A percentile compares a stretch with the other conserved stretches of the same genome.
These are phyloP conservation scores for Helichrysum umbraculigerum DNA, from an alignment of 129 eudicot species.

Conservation along the genomic window DNA sequence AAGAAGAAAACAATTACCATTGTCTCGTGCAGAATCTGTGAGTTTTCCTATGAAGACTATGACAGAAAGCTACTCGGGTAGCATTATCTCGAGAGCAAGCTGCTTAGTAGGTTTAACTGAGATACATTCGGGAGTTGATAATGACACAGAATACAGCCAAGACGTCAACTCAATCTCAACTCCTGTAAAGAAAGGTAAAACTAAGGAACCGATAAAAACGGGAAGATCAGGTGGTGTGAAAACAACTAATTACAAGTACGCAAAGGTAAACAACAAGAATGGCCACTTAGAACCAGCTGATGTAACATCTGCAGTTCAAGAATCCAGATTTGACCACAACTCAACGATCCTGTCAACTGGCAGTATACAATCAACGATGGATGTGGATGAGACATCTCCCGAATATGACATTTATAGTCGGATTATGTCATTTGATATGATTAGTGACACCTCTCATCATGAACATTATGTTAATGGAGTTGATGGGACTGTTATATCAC, in stretches of 20 bases:
- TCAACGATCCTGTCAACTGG: slow-evolving; percentile 11
- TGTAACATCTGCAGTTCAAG: slow-evolving; percentile 17
- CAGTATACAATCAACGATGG: slow-evolving; percentile 16
- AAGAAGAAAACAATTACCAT: slow-evolving; percentile 33
- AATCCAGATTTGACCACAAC: slow-evolving; percentile 14
- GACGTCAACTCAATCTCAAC: slow-evolving; percentile 30
- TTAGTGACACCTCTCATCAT: slow-evolving; percentile 17
- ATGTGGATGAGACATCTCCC: slow-evolving; percentile 26
- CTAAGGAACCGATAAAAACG: not conserved
- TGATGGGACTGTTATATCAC: slow-evolving; percentile 16
- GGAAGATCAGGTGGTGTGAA: not conserved
- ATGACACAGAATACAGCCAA: slow-evolving; percentile 32
- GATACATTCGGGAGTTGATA: not conserved
- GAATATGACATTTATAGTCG: slow-evolving; percentile 27
- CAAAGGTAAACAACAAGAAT: not conserved
- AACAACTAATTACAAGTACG: not conserved
- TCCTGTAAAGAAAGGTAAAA: slow-evolving; percentile 21
- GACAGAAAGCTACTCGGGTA: slow-evolving; percentile 42
- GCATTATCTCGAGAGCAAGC: slow-evolving; percentile 44
- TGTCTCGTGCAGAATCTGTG: slow-evolving; percentile 41
- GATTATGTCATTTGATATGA: slow-evolving; percentile 24
- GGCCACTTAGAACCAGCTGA: not conserved
- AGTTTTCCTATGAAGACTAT: slow-evolving; percentile 38
- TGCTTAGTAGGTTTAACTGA: slow-evolving; percentile 34
- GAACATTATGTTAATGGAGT: slow-evolving; percentile 18